Conservation (phyloP, 441 rosid species). For the Biscutella laevigata region DNA sequence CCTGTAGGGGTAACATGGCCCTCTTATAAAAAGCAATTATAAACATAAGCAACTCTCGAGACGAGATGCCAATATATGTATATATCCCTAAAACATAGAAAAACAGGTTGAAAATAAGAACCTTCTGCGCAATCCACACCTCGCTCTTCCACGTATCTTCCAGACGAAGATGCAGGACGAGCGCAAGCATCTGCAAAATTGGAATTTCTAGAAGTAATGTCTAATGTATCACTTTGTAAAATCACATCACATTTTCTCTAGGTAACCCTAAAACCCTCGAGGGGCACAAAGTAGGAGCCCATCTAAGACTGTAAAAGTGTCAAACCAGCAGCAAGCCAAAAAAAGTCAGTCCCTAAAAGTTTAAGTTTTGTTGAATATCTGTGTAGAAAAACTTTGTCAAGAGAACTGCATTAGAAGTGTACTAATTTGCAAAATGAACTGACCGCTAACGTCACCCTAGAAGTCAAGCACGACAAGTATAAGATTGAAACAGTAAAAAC, state of each 20-base stretch:
- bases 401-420: not conserved
- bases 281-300: slow-evolving; percentile 7
- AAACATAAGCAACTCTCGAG: not conserved
- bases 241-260: slow-evolving; percentile 1
- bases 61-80: slow-evolving; percentile 7
- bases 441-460: slow-evolving; percentile 4
- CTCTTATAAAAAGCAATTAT: not conserved
- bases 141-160: slow-evolving; percentile 37
- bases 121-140: slow-evolving; percentile 38
- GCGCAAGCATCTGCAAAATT: slow-evolving; percentile 47
- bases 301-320: not conserved
- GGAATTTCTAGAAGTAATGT: slow-evolving; percentile 13
- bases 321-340: slow-evolving; percentile 15
- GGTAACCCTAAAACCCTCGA: slow-evolving; percentile 11
- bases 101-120: slow-evolving; percentile 24
- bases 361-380: slow-evolving; percentile 1
- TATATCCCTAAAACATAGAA: not conserved
- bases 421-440: slow-evolving; percentile 10
- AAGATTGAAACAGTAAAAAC: not conserved
- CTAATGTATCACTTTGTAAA: slow-evolving; percentile 8
- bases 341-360: not conserved
- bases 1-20: slow-evolving; percentile 2
- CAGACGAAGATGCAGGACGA: slow-evolving; percentile 56
- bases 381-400: slow-evolving; percentile 6
- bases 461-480: not conserved